These are phyloP conservation scores for Neurospora pannonica DNA, from an alignment of 495 filamentous ascomycete species.

Conservation along the genomic window DNA sequence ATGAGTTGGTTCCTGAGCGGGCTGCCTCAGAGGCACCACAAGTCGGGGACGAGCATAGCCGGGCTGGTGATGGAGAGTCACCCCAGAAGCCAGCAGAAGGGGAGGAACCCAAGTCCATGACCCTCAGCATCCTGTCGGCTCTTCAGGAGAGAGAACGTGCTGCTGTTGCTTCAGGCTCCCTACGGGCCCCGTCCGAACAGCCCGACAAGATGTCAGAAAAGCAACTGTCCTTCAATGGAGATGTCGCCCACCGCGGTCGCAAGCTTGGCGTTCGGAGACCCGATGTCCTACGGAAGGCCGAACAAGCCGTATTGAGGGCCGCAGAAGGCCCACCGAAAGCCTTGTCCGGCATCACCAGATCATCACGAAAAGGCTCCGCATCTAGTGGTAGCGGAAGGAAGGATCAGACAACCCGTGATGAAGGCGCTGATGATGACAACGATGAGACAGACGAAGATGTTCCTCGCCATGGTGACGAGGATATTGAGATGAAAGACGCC, in stretches of 20 bases:
- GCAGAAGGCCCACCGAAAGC: slow-evolving; percentile 33
- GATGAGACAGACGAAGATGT: slow-evolving; percentile 8
- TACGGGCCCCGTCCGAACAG: slow-evolving; percentile 21
- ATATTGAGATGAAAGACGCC: slow-evolving; percentile 27
- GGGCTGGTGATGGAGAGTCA: neutral
- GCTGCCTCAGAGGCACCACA: slow-evolving; percentile 22
- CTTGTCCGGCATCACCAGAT: slow-evolving; percentile 2
- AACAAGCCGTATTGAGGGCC: slow-evolving; percentile 35
- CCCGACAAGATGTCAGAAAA: slow-evolving; percentile 26
- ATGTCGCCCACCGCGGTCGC: slow-evolving; percentile 24
- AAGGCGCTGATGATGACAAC: slow-evolving; percentile 17
- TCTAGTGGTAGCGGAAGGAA: slow-evolving; percentile 28
- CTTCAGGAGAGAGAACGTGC: slow-evolving; percentile 17
- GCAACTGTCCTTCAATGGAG: slow-evolving; percentile 23
- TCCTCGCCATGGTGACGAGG: slow-evolving; percentile 9
- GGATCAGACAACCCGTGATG: slow-evolving; percentile 14
- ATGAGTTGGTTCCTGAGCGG: slow-evolving; percentile 33
- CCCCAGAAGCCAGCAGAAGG: neutral
- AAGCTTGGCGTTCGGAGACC: slow-evolving; percentile 32
- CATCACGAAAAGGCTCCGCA: slow-evolving; percentile 26
- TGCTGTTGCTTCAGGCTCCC: slow-evolving; percentile 11
- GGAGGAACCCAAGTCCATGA: neutral
- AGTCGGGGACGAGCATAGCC: slow-evolving; percentile 4
- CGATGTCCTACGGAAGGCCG: slow-evolving; percentile 41
- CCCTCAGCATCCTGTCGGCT: slow-evolving; percentile 42